phyloP scores from a whole-genome alignment of 176 grass and related monocot species.

The Ampelocalamus luodianensis region DNA sequence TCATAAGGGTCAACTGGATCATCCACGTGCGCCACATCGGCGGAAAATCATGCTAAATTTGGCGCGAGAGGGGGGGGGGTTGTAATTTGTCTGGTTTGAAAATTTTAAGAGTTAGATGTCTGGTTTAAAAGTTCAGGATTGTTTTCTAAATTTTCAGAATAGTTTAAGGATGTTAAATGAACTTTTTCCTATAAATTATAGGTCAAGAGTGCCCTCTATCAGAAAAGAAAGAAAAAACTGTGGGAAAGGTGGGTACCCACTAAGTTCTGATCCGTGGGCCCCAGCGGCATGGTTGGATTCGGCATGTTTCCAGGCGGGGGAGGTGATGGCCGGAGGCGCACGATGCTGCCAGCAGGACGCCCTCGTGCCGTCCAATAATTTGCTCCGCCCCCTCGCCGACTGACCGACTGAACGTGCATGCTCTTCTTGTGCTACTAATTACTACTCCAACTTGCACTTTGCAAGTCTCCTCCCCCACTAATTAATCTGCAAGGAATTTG shows the following conservation, averaged over 20 bases:
- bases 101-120: no score
- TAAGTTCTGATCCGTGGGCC: conserved; percentile 19
- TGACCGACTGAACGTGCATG: neutral
- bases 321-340: conserved; percentile 13
- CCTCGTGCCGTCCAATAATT: conserved; percentile 47
- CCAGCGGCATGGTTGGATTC: conserved; percentile 36
- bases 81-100: no score
- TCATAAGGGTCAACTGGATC: no score
- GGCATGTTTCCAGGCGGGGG: conserved; percentile 30
- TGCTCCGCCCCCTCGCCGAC: neutral
- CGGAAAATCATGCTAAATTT: no score
- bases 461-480: neutral
- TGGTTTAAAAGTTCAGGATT: no score
- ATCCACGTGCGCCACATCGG: no score
- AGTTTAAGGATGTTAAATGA: no score
- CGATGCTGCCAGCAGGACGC: conserved; percentile 27
- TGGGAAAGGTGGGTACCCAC: conserved; percentile 15
- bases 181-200: no score
- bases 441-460: neutral
- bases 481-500: neutral
- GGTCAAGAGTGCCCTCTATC: no score
- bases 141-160: no score
- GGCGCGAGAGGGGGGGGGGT: no score
- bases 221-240: neutral
- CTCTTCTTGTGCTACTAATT: neutral